Percentiles rank a stretch among this genome's conserved stretches.
Conservation (phyloP, 2,329 filamentous ascomycete species). For the Delphinella strobiligena region DNA sequence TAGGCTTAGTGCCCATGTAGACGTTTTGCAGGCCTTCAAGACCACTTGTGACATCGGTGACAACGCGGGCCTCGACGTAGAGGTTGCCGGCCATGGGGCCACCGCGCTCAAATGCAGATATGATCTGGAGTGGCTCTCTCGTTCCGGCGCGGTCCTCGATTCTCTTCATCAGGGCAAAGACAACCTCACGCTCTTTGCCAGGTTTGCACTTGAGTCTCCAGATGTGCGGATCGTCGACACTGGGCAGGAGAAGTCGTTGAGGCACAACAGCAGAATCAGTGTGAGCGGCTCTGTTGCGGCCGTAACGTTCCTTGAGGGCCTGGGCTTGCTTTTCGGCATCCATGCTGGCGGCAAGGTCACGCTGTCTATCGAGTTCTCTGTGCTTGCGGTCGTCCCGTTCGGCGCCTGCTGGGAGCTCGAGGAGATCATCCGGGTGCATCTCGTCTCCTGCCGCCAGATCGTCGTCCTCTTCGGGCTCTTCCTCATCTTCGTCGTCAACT, state of each 20-base stretch:
- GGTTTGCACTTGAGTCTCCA: constrained; percentile 90
- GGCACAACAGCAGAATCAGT: constrained; percentile 68
- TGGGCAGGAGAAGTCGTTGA: constrained; percentile 76
- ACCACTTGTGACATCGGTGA: constrained; percentile 73
- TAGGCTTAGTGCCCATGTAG: constrained; percentile 76
- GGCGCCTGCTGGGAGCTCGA: constrained; percentile 59
- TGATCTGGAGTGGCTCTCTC: constrained; percentile 72
- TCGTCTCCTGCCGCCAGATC: constrained; percentile 78
- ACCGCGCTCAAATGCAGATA: constrained; percentile 82
- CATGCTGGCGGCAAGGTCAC: constrained; percentile 75
- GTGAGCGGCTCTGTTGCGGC: constrained; percentile 53
- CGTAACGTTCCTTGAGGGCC: constrained; percentile 76
- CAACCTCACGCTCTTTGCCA: constrained; percentile 86
- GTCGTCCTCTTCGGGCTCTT: constrained; percentile 67
- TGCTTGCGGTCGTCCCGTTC: constrained; percentile 86
- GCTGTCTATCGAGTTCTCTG: constrained; percentile 82
- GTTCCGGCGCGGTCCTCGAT: constrained; percentile 69
- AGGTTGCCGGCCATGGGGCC: constrained; percentile 85
- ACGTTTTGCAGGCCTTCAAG: constrained; percentile 79
- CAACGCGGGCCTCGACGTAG: constrained; percentile 82
- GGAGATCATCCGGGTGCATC: constrained; percentile 80
- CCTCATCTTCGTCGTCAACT: constrained; percentile 87
- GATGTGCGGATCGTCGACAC: constrained; percentile 89
- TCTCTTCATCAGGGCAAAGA: constrained; percentile 78
- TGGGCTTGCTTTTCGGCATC: constrained; percentile 91